Evolutionary conservation across 257 asterid species (phyloP).

Genomic region (Nicotiana attenuata): DNA sequence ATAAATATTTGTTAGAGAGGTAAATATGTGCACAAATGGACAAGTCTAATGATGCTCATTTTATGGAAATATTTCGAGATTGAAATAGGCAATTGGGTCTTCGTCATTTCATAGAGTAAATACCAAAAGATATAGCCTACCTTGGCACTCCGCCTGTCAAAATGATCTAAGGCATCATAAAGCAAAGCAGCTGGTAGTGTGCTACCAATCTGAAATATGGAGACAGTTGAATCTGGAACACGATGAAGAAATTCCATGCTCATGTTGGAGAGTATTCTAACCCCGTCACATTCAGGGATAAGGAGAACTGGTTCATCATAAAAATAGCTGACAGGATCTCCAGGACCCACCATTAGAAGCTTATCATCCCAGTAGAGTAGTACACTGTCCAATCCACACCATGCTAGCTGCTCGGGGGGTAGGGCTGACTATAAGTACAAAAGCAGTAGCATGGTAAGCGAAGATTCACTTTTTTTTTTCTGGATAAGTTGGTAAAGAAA

Average conservation of each 20-base stretch:
- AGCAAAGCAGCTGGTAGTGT: constrained; percentile 90
- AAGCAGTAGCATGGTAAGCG: constrained; percentile 3
- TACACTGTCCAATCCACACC: constrained; percentile 98
- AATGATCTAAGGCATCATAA: constrained; percentile 94
- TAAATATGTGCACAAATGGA: neutral
- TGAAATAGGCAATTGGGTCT: neutral
- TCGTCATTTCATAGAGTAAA: neutral
- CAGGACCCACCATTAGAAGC: constrained; percentile 98
- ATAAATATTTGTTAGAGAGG: neutral
- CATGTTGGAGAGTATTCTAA: constrained; percentile 73
- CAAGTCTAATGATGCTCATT: neutral
- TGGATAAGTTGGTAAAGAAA: neutral
- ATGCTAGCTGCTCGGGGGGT: constrained; percentile 93
- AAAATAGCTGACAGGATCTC: constrained; percentile 81
- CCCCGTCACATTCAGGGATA: constrained; percentile 95
- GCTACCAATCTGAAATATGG: constrained; percentile 95
- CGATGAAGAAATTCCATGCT: constrained; percentile 90
- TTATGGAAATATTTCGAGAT: neutral
- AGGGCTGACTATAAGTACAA: constrained; percentile 61
- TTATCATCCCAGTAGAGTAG: constrained; percentile 94
- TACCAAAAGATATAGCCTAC: constrained; percentile 25
- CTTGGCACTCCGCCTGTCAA: constrained; percentile 93
- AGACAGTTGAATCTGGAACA: constrained; percentile 93
- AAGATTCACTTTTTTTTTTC: neutral
- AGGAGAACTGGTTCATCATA: constrained; percentile 84